Conservation (phyloP, 176 grass and related monocot genomes). For the Oryza glaberrima region DNA sequence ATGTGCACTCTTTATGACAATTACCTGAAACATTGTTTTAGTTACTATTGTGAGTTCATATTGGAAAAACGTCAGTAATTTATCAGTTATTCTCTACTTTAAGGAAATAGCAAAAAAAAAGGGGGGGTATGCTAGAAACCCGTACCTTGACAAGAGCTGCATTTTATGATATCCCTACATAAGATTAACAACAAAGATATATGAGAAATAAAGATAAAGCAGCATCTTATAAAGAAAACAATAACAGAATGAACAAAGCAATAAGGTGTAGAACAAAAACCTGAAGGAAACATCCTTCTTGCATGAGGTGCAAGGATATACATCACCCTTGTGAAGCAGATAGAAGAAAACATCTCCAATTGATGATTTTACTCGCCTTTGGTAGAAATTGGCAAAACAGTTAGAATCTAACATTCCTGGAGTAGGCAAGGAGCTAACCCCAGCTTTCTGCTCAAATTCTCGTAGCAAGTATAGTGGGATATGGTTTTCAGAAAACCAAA, state of each 20-base stretch:
- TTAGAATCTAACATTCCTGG: slow-evolving; percentile 27
- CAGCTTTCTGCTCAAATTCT: slow-evolving; percentile 72
- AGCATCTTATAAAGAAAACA: slow-evolving; percentile 23
- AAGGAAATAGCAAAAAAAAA: not conserved
- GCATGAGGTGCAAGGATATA: slow-evolving; percentile 79
- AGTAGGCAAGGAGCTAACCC: slow-evolving; percentile 42
- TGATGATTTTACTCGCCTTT: slow-evolving; percentile 48
- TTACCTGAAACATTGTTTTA: slow-evolving; percentile 64
- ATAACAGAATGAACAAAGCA: slow-evolving; percentile 30
- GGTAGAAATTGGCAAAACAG: slow-evolving; percentile 49
- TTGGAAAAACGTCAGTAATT: slow-evolving; percentile 23
- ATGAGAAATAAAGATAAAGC: slow-evolving; percentile 38
- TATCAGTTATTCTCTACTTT: not conserved
- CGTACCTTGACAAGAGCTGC: slow-evolving; percentile 90
- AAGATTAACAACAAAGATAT: slow-evolving; percentile 45
- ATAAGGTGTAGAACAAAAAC: slow-evolving; percentile 49
- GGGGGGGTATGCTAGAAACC: slow-evolving; percentile 27
- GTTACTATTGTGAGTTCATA: slow-evolving; percentile 39
- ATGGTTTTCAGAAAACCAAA: slow-evolving; percentile 95
- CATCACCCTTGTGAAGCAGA: slow-evolving; percentile 73
- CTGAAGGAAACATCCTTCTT: slow-evolving; percentile 78
- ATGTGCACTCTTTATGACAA: slow-evolving; percentile 78
- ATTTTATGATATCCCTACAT: slow-evolving; percentile 73
- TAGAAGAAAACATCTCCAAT: slow-evolving; percentile 72
- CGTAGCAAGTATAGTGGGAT: slow-evolving; percentile 84